phyloP scores from a whole-genome alignment of 768 basidiomycete genomes.

The Trichaptum fuscoviolaceum region DNA sequence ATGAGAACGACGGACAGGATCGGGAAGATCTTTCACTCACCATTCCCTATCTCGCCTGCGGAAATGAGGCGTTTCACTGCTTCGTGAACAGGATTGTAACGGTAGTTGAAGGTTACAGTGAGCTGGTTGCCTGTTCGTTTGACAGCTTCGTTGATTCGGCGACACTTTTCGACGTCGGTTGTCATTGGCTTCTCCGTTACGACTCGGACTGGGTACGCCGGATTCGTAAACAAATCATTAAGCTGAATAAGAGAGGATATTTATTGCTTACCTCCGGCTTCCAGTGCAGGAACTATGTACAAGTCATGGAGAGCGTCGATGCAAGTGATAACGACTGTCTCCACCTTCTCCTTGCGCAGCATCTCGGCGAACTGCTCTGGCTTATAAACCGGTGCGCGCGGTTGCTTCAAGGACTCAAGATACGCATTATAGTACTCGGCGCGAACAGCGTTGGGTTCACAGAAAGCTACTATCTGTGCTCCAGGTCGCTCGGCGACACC shows the following conservation, averaged over 20 bases:
- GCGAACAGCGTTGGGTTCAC: slow-evolving; percentile 42
- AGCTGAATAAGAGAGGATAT: not conserved
- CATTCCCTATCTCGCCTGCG: slow-evolving; percentile 41
- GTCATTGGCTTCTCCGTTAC: slow-evolving; percentile 54
- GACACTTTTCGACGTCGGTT: slow-evolving; percentile 42
- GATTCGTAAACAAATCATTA: not conserved
- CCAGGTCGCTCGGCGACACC: slow-evolving; percentile 40
- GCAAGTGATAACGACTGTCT: slow-evolving; percentile 45
- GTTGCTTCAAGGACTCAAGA: slow-evolving; percentile 33
- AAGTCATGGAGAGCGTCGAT: slow-evolving; percentile 43
- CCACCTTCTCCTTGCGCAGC: slow-evolving; percentile 39
- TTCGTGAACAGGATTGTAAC: slow-evolving; percentile 46
- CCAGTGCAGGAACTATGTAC: slow-evolving; percentile 40
- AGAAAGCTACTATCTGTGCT: slow-evolving; percentile 38
- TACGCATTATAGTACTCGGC: slow-evolving; percentile 41
- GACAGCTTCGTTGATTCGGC: slow-evolving; percentile 39
- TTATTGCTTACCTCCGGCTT: slow-evolving; percentile 32
- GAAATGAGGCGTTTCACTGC: slow-evolving; percentile 42
- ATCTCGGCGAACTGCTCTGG: slow-evolving; percentile 39
- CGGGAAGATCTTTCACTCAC: slow-evolving; percentile 13
- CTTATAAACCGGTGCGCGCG: slow-evolving; percentile 32
- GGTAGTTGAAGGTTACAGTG: slow-evolving; percentile 40
- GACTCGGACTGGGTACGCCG: slow-evolving; percentile 31
- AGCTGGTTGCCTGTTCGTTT: slow-evolving; percentile 36
- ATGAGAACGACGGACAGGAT: not conserved